Conservation (phyloP, 2,329 filamentous ascomycete genomes). For the Arachnopeziza araneosa region DNA sequence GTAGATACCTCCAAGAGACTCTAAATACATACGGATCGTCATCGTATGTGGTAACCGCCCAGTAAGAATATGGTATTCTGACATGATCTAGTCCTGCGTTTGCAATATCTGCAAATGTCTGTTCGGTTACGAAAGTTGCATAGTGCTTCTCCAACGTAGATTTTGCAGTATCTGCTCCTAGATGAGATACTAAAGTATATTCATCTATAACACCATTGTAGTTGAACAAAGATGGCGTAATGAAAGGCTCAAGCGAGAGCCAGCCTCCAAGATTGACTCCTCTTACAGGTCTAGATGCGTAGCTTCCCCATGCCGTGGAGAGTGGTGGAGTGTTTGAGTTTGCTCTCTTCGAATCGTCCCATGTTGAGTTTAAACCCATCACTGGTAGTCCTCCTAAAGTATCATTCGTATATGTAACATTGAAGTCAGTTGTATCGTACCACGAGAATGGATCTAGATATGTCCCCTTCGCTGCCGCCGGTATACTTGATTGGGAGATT, state of each 20-base stretch:
- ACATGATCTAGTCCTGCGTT: conserved; percentile 91
- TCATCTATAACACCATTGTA: conserved; percentile 78
- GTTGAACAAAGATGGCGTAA: conserved; percentile 85
- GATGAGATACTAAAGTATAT: conserved; percentile 67
- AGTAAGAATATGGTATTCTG: conserved; percentile 93
- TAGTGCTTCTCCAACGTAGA: conserved; percentile 84
- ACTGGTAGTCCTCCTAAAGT: conserved; percentile 82
- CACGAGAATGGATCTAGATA: conserved; percentile 86
- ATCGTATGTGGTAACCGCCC: conserved; percentile 82
- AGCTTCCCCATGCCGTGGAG: conserved; percentile 68
- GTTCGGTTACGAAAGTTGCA: conserved; percentile 77
- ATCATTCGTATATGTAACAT: conserved; percentile 83
- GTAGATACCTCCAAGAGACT: conserved; percentile 86
- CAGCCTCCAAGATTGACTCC: conserved; percentile 93
- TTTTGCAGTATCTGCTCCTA: conserved; percentile 61
- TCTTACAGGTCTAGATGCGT: conserved; percentile 71
- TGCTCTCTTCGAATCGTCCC: conserved; percentile 75
- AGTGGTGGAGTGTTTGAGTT: conserved; percentile 78
- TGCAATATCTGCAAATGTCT: conserved; percentile 78
- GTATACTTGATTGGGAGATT: conserved; percentile 43
- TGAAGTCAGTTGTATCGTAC: conserved; percentile 87
- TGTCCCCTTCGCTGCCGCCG: conserved; percentile 62
- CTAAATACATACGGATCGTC: conserved; percentile 83
- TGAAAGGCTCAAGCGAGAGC: conserved; percentile 91
- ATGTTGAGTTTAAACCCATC: conserved; percentile 80